Conservation (phyloP, 164 flowering plant genomes). For the Kalanchoe fedtschenkoi region DNA sequence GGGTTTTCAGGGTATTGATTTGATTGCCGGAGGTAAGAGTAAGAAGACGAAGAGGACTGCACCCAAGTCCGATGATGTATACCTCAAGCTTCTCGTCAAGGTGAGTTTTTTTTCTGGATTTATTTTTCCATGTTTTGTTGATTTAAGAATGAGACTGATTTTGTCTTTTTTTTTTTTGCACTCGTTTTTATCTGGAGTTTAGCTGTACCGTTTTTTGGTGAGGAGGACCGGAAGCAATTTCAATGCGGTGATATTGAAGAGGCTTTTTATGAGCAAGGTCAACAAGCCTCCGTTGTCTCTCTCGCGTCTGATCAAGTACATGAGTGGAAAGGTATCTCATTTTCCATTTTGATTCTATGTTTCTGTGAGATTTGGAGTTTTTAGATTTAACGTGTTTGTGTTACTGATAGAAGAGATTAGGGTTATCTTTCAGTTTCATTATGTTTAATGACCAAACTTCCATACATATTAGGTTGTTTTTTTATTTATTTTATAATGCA, state of each 20-base stretch:
- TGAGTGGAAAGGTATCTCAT: slow-evolving; percentile 37
- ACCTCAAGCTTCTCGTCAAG: slow-evolving; percentile 59
- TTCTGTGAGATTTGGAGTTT: not conserved
- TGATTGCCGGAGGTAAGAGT: slow-evolving; percentile 47
- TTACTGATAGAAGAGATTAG: too few relatives aligned
- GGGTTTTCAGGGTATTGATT: slow-evolving; percentile 41
- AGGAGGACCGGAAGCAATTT: slow-evolving; percentile 53
- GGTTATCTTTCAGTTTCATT: too few relatives aligned
- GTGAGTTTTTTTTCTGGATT: slow-evolving; percentile 12
- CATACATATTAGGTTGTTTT: too few relatives aligned
- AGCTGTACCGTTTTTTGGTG: slow-evolving; percentile 55
- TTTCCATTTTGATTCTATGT: not conserved
- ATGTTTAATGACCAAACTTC: too few relatives aligned
- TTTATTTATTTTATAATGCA: too few relatives aligned
- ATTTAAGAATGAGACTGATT: not conserved
- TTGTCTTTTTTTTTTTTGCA: not conserved
- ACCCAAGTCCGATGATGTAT: slow-evolving; percentile 46
- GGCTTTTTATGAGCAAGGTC: slow-evolving; percentile 55
- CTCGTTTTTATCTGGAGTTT: not conserved
- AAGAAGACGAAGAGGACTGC: slow-evolving; percentile 50
- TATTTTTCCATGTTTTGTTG: too few relatives aligned
- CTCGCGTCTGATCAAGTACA: slow-evolving; percentile 31
- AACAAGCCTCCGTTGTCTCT: slow-evolving; percentile 52
- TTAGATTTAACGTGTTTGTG: too few relatives aligned
- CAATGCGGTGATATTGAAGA: slow-evolving; percentile 51